These are phyloP conservation scores for Discostella stelligera DNA, from an alignment of 352 stramenopile species.

Conservation along the genomic window DNA sequence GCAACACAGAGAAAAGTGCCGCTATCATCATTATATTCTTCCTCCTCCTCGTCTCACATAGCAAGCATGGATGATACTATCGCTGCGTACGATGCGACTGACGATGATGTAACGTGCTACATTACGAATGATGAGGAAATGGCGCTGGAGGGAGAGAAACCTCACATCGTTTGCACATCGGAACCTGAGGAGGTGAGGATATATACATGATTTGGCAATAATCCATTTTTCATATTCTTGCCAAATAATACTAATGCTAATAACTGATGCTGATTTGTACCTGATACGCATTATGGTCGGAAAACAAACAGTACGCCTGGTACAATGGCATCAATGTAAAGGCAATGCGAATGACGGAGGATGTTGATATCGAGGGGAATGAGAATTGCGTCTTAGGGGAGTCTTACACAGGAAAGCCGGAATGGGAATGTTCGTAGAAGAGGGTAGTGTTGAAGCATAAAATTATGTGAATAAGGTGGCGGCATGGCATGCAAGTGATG, in stretches of 20 bases:
- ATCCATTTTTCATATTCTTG: not conserved
- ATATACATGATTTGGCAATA: not conserved
- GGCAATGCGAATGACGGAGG: slow-evolving; percentile 37
- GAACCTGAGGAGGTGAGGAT: slow-evolving; percentile 35
- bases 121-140: slow-evolving; percentile 56
- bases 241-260: no score
- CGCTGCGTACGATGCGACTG: slow-evolving; percentile 6
- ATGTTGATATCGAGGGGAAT: slow-evolving; percentile 26
- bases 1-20: not conserved
- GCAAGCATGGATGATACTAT: not conserved
- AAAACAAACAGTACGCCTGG: slow-evolving; percentile 58
- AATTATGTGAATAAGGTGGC: no score
- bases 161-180: slow-evolving; percentile 58
- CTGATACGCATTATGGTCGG: not conserved
- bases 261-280: not conserved
- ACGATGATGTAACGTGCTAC: slow-evolving; percentile 54
- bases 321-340: slow-evolving; percentile 59
- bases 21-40: not conserved
- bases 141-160: slow-evolving; percentile 42
- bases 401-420: slow-evolving; percentile 49
- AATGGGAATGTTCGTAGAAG: slow-evolving; percentile 57
- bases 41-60: not conserved
- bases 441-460: not conserved
- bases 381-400: slow-evolving; percentile 50
- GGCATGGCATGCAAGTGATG: not conserved